Evolutionary conservation across 768 basidiomycete genomes (phyloP), one percentile per base, ranked within the genome.

Genomic region (Tubosaeta sp.): DNA sequence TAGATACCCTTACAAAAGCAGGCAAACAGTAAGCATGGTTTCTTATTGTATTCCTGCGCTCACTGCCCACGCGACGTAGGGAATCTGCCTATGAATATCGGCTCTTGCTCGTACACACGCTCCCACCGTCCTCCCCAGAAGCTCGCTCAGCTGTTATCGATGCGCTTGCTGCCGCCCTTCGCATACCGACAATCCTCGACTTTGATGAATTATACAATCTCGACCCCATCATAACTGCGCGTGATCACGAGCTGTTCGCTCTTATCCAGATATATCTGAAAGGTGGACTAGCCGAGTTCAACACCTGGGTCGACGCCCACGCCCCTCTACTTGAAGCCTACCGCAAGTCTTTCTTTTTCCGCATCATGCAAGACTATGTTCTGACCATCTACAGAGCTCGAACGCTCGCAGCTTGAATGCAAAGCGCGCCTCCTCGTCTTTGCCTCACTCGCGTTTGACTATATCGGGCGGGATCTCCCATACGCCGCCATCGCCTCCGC

Each of bases 401-500:
- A 84, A 44, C 65, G 67, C 34, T 55, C 74, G 16, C 77, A 82
- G 49, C 75, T 93, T 17, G 86, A 87, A 65, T 81, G 76, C 58
- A 95, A 95, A 73, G 85, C 94, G 42, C 81, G 87, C 25, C 78
- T 92, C 8, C 75, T 93, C 17, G 81, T 83, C 4, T 79, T 93
- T 46, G 82, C 89, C 13, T 82, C 87, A 0, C 76, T 93, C 31
- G 86, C 83, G n/a, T 85, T 87, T 64, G 74, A 85, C 58, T 79
- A 89, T 62, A 77, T 91, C 32, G 88, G 89, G 9, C 80, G 81
- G 43, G 83, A 85, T 59, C 74, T 95, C 13, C 70, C 85, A 1
- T 94, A 94, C 67, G 66, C 80, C 10, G 79, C 76, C 60, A 81
- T 95, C 34, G 84, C 85, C 1, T 74, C 81, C 27, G 75, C 80